Conservation (phyloP, 257 asterid species). For the Solanum tarapatanum region DNA sequence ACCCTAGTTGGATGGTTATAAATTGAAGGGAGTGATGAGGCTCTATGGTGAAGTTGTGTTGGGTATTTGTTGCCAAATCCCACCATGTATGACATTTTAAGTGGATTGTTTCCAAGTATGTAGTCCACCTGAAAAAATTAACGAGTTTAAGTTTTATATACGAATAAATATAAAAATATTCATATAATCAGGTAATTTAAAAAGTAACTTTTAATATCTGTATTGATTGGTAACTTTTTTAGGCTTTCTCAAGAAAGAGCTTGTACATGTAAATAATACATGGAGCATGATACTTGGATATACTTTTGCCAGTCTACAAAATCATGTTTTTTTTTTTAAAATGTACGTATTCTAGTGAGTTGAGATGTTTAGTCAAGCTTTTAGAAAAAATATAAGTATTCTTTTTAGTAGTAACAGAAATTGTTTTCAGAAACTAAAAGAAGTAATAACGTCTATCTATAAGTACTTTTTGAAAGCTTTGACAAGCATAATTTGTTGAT, state of each 20-base stretch:
- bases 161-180: not conserved
- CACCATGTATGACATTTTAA: slow-evolving; percentile 66
- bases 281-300: not conserved
- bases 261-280: not conserved
- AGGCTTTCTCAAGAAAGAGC: not conserved
- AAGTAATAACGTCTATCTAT: not conserved
- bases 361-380: not conserved
- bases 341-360: not conserved
- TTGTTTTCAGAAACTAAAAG: not conserved
- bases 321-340: too few species aligned
- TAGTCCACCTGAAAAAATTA: slow-evolving; percentile 40
- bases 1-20: slow-evolving; percentile 19
- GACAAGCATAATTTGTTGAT: not conserved
- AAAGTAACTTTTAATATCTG: not conserved
- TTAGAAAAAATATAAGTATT: not conserved
- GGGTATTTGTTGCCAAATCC: slow-evolving; percentile 39
- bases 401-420: not conserved
- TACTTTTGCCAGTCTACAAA: not conserved
- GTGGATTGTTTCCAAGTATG: slow-evolving; percentile 57
- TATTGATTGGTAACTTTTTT: not conserved
- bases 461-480: not conserved
- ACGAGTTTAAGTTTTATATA: not conserved
- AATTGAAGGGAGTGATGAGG: slow-evolving; percentile 68
- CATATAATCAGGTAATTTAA: not conserved
- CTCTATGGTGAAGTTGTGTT: slow-evolving; percentile 58